Conservation (phyloP, 805 yeast species). For the Schwanniomyces pseudopolymorphus region DNA sequence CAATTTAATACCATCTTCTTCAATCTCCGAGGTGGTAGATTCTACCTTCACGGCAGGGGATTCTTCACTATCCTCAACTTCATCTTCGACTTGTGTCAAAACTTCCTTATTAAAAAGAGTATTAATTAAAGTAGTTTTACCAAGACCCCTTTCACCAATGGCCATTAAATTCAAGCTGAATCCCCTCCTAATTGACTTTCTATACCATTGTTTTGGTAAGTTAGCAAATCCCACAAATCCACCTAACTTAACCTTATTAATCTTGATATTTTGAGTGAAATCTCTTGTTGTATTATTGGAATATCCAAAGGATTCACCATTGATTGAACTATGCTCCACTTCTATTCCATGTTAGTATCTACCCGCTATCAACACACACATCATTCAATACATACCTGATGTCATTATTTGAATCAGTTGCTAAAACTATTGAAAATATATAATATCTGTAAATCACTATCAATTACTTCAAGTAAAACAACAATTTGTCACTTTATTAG, state of each 20-base stretch:
- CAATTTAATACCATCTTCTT: slow-evolving; percentile 90
- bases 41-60: slow-evolving; percentile 28
- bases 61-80: slow-evolving; percentile 16
- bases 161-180: slow-evolving; percentile 86
- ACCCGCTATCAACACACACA: not conserved
- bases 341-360: not conserved
- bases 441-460: not conserved
- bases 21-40: slow-evolving; percentile 44
- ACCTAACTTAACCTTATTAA: slow-evolving; percentile 79
- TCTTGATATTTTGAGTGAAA: slow-evolving; percentile 44
- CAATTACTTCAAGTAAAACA: not conserved
- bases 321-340: not conserved
- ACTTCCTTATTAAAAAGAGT: slow-evolving; percentile 66
- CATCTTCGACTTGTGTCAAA: slow-evolving; percentile 15
- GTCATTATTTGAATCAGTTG: slow-evolving; percentile 1
- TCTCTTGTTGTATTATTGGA: slow-evolving; percentile 4
- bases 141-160: slow-evolving; percentile 90
- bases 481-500: not conserved
- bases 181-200: slow-evolving; percentile 87
- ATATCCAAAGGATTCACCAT: not conserved
- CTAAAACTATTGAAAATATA: not conserved
- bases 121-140: slow-evolving; percentile 88
- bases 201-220: slow-evolving; percentile 98
- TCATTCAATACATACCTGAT: slow-evolving; percentile 6
- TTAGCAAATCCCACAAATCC: slow-evolving; percentile 97